Percentiles rank a stretch among this genome's conserved stretches.
These are phyloP conservation scores for Catunica adiposa DNA, from an alignment of 2,329 filamentous ascomycete genomes.

Conservation along the genomic window DNA sequence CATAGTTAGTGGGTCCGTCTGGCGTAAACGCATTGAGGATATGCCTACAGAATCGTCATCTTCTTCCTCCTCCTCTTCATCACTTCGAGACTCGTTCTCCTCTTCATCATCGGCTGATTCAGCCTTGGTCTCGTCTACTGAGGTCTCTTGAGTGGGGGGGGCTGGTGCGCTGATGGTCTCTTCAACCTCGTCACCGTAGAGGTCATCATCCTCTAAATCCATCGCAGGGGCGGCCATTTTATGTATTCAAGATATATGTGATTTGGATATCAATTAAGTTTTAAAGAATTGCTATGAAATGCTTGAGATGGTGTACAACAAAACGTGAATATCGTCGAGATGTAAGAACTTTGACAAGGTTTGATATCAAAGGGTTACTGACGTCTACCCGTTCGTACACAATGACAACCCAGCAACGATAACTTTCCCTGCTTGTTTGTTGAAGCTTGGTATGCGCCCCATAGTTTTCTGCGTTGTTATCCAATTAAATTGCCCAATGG, in stretches of 20 bases:
- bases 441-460: background rate
- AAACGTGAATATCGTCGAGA: no score
- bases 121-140: background rate
- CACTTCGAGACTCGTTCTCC: slow-evolving; percentile 46
- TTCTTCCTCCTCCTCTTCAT: slow-evolving; percentile 42
- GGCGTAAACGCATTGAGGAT: background rate
- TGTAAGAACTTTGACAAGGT: no score
- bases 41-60: slow-evolving; percentile 25
- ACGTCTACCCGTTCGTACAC: no score
- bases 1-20: slow-evolving; percentile 2
- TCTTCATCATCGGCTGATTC: slow-evolving; percentile 26
- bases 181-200: slow-evolving; percentile 39
- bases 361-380: no score
- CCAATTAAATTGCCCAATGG: background rate
- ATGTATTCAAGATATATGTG: background rate
- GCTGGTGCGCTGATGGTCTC: slow-evolving; percentile 26
- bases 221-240: slow-evolving; percentile 23
- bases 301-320: no score
- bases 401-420: no score
- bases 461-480: background rate
- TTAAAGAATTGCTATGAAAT: no score
- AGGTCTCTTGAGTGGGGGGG: slow-evolving; percentile 20
- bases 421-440: background rate
- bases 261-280: background rate
- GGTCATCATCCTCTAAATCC: slow-evolving; percentile 53